phyloP scores from a whole-genome alignment of 1,284 basidiomycete species.

The Heimioporus retisporus region DNA sequence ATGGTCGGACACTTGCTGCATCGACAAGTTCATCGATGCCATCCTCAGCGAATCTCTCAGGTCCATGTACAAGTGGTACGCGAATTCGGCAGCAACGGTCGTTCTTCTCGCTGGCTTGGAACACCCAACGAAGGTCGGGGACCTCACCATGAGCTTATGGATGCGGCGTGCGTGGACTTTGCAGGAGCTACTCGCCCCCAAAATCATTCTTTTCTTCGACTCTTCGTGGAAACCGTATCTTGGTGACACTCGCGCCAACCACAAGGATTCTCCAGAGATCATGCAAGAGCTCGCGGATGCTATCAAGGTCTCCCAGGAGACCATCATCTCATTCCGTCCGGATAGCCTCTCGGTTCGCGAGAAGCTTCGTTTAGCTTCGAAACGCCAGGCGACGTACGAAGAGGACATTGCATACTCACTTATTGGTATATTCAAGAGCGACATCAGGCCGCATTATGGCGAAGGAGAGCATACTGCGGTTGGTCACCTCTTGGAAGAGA shows the following conservation, averaged over 20 bases:
- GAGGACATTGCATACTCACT: constrained; percentile 30
- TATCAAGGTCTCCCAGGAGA: constrained; percentile 13
- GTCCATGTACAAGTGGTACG: constrained; percentile 17
- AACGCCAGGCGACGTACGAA: constrained; percentile 15
- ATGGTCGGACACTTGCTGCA: constrained; percentile 16
- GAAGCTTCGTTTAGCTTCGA: constrained; percentile 24
- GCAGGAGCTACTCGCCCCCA: constrained; percentile 27
- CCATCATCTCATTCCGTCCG: constrained; percentile 22
- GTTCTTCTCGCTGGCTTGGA: background rate
- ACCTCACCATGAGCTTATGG: constrained; percentile 17
- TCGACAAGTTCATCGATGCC: constrained; percentile 6
- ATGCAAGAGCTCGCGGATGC: constrained; percentile 28
- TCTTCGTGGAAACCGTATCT: constrained; percentile 26
- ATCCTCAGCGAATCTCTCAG: constrained; percentile 13
- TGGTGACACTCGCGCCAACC: constrained; percentile 16
- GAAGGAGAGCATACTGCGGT: constrained; percentile 21
- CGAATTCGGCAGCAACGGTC: constrained; percentile 6
- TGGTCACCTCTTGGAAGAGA: constrained; percentile 27
- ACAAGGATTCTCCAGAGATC: constrained; percentile 26
- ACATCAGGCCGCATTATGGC: constrained; percentile 26
- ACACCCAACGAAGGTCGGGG: constrained; percentile 4
- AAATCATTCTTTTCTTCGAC: constrained; percentile 24
- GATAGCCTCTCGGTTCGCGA: constrained; percentile 19
- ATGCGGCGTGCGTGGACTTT: constrained; percentile 29
- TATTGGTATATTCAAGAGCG: constrained; percentile 27